Evolutionary conservation across 768 basidiomycete genomes (phyloP), one percentile per base, ranked within the genome.

Genomic region (Glaciozyma martinii): DNA sequence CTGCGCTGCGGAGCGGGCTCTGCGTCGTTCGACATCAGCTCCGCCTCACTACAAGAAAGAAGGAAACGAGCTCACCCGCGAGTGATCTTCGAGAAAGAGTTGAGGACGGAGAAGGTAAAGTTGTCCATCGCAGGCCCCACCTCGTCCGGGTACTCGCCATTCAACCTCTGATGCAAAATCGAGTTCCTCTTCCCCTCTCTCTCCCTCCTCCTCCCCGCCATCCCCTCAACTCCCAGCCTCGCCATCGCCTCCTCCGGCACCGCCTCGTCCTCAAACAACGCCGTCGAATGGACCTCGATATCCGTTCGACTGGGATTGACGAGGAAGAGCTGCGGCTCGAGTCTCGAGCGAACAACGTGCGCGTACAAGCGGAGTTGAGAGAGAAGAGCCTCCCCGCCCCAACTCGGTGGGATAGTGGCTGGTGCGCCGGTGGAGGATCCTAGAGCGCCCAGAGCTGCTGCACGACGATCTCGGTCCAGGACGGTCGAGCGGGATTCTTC

Each of bases 291-390:
- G 0, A 88, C 82, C 69, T 98, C 94, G 46, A 93, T 83, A 76
- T 99, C 95, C n/a, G 85, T 82, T 58, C 87, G 82, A 50, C 89
- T 91, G 0, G 95, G 95, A 75, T 99, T 94, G 58, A 98, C 81
- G 53, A 99, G 82, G 78, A 87, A 98, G 6, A 98, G 77, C 2
- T 86, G 82, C 12, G 91, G 84, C 67, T 95, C 89, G 15, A 98
- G 80, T 40, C 83, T 86, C 2, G 90, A 93, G 23, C 90, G 86
- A 47, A 97, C 80, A 57, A 99, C 77, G 71, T 89, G 85, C 2
- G 87, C 83, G 73, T 91, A 90, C 25, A 80, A 80, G 55, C 86
- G 81, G 9, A 99, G 79, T 89, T 90, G 90, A 87, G 92, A 0
- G 83, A 86, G 52, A 79, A 83, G 27, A 78, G 74, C 65, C 50